phyloP scores from a whole-genome alignment of 75 land plant species.

The Pseudotsuga menziesii region DNA sequence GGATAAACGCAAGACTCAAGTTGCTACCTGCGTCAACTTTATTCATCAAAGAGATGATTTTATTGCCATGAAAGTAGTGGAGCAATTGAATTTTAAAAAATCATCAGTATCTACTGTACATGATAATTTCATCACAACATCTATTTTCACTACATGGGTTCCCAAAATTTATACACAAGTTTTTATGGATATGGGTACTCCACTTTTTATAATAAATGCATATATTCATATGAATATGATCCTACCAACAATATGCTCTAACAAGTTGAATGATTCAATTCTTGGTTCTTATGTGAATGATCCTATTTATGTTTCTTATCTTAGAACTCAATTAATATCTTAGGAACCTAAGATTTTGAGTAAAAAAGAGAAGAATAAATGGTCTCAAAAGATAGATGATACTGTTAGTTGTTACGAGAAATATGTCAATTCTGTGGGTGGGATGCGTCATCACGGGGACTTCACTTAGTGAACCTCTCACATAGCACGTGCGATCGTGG shows the following conservation, averaged over 20 bases:
- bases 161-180: conserved; percentile 2
- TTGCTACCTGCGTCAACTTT: background rate
- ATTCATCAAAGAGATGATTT: background rate
- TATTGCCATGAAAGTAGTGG: background rate
- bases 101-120: background rate
- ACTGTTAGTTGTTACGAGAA: background rate
- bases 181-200: conserved; percentile 5
- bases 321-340: background rate
- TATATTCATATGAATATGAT: background rate
- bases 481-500: too few relatives aligned
- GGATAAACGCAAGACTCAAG: background rate
- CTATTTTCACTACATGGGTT: background rate
- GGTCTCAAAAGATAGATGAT: background rate
- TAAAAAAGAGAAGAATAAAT: background rate
- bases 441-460: background rate
- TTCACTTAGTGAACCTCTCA: too few relatives aligned
- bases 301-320: background rate
- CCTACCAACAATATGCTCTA: background rate
- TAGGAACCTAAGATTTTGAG: background rate
- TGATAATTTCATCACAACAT: background rate
- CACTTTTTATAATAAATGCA: conserved; percentile 8
- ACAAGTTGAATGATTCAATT: background rate
- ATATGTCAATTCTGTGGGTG: background rate
- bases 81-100: background rate
- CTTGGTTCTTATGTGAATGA: background rate